These are phyloP conservation scores for Xylaria longipes DNA, from an alignment of 495 filamentous ascomycete species.

Conservation along the genomic window DNA sequence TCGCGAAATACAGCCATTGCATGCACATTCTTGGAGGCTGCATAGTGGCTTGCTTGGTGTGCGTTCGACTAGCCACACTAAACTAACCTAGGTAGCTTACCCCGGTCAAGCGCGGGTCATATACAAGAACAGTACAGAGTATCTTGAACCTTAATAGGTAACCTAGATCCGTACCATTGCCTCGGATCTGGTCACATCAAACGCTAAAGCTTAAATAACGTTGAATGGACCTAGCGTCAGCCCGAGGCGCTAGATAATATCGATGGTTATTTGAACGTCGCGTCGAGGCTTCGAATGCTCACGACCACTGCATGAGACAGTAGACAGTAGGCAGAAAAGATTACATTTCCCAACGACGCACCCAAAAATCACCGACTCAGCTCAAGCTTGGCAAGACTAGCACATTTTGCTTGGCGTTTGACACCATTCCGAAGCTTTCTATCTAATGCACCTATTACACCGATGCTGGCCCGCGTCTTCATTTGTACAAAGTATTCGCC, in stretches of 20 bases:
- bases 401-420: conserved; percentile 9
- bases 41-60: neutral
- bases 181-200: neutral
- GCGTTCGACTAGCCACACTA: neutral
- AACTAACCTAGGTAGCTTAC: neutral
- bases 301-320: neutral
- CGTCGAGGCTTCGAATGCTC: neutral
- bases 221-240: neutral
- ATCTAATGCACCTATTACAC: neutral
- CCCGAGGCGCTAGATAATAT: neutral
- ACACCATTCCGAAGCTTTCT: conserved; percentile 2
- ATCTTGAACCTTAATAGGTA: neutral
- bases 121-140: neutral
- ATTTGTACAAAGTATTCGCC: neutral
- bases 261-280: neutral
- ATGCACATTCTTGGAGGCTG: neutral
- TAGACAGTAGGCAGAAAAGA: neutral
- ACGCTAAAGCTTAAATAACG: neutral
- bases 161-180: neutral
- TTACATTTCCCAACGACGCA: neutral
- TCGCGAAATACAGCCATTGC: neutral
- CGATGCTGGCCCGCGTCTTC: neutral
- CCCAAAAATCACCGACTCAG: neutral
- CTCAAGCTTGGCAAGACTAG: conserved; percentile 11
- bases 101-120: neutral